Percentiles rank a stretch among this genome's conserved stretches.
Conservation (phyloP, 108 stramenopile species). For the Conticribra weissflogii region DNA sequence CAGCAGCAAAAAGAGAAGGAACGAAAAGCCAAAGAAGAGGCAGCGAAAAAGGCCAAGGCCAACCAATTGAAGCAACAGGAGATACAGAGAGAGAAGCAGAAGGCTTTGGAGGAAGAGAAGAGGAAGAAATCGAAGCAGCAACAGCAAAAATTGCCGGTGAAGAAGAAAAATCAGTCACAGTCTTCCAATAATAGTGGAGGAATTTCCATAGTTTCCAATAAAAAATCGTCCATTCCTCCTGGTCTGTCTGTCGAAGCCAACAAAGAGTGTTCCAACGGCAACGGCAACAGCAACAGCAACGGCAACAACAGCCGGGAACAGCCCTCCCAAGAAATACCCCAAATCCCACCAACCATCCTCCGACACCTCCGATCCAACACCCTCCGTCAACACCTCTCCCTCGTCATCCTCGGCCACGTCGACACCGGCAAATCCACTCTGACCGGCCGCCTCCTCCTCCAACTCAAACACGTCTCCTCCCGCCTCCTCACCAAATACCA, state of each 20-base stretch:
- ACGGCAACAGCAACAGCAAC: conserved; percentile 1
- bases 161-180: too few species aligned
- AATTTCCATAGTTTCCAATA: conserved; percentile 2
- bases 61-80: conserved; percentile 39
- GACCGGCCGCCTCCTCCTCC: conserved; percentile 71
- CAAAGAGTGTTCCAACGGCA: too few species aligned
- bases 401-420: conserved; percentile 60
- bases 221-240: conserved; percentile 24
- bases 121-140: conserved; percentile 1
- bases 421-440: conserved; percentile 87
- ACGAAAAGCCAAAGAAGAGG: conserved; percentile 31
- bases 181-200: conserved; percentile 11
- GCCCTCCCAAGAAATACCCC: conserved; percentile 30
- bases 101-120: conserved; percentile 9
- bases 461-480: conserved; percentile 59
- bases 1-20: conserved; percentile 47
- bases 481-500: conserved; percentile 67
- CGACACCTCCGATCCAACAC: background rate
- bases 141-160: conserved; percentile 8
- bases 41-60: conserved; percentile 41
- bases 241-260: conserved; percentile 23
- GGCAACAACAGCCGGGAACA: conserved; percentile 6
- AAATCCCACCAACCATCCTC: conserved; percentile 5
- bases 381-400: conserved; percentile 43
- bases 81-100: conserved; percentile 6